phyloP scores from a whole-genome alignment of 345 rosid species.

The Kernera saxatilis region DNA sequence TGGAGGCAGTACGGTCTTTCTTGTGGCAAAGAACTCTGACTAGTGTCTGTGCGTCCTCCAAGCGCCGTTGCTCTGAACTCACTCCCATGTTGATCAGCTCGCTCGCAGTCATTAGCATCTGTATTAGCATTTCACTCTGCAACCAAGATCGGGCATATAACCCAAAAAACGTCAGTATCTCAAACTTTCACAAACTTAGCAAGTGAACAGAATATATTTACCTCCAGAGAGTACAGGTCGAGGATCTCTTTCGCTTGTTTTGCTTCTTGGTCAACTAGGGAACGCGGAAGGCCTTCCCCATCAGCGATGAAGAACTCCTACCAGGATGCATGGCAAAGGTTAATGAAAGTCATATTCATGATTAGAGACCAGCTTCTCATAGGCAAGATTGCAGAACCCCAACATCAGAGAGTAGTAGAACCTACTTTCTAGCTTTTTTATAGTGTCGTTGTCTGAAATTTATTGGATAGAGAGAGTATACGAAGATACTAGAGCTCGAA shows the following conservation, averaged over 20 bases:
- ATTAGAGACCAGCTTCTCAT: background rate
- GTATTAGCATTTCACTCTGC: constrained; percentile 72
- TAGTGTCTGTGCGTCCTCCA: constrained; percentile 71
- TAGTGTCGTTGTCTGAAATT: background rate
- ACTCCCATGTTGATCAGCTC: constrained; percentile 59
- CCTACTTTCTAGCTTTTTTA: background rate
- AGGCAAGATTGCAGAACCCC: background rate
- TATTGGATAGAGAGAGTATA: background rate
- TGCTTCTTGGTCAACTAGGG: constrained; percentile 82
- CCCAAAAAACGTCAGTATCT: background rate
- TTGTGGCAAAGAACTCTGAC: constrained; percentile 93
- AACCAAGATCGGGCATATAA: constrained; percentile 1
- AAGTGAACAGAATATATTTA: constrained; percentile 15
- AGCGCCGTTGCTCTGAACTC: constrained; percentile 42
- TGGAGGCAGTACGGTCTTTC: constrained; percentile 84
- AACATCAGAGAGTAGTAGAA: background rate
- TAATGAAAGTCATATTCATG: background rate
- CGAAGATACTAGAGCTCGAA: background rate
- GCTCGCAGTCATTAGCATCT: constrained; percentile 86
- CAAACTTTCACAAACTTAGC: background rate
- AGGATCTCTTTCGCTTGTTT: constrained; percentile 67
- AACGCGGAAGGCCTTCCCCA: constrained; percentile 92
- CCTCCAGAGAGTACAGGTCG: constrained; percentile 71
- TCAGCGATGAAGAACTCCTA: constrained; percentile 93
- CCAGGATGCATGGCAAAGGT: constrained; percentile 8